Base-by-base conservation (phyloP, 176 grass and related monocot genomes). In the sorghum (Sorghum bicolor) region DNA sequence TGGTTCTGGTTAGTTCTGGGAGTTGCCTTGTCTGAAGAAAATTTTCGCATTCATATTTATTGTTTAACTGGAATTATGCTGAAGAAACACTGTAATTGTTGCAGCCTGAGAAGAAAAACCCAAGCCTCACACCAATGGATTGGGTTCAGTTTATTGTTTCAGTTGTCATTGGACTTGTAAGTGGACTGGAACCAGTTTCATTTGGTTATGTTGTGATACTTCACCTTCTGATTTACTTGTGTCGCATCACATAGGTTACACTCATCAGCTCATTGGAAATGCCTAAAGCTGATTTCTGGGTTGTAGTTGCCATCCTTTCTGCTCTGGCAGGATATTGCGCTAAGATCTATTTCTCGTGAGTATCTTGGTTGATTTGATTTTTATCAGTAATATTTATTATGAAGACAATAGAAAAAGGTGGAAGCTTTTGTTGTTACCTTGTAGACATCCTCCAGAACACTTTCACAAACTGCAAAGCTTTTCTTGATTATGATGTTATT, bases 281-380 rank as follows among this genome's bases (percentile, higher is more conserved):
- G 87, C 93, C 93, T 78, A 95, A 98, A 89, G 96, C 93, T 85
- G 93, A 98, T 92, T 88, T 98, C 64, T 96, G 91, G 93, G 93
- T 99, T 82, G 93, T 92, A 61, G 80, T 76, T 76, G 93, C 93
- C 16, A 90, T 99, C 85, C 87, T 99, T 41, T 94, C 89, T 96
- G 96, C 85, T 82, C 77, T 99, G 58, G 87, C 81, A 50, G 96
- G 96, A 74, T 99, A 99, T 88, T 99, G 96, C 72, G 96, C 96
- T 67, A 99, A 99, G 84, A 93, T 99, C 34, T 99, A 99, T 85
- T 96, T 99, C 88, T 99, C 96, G 96, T 99, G 74, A 99, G 89
- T 87, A 32, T 69, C 29, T 67, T 5, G 58, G 17, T 79, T 15
- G 8, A 82, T 78, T 79, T 77, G 64, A 58, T 79, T 67, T 13